Conservation (phyloP, 2,329 filamentous ascomycete genomes). For the Colletotrichum camelliae region DNA sequence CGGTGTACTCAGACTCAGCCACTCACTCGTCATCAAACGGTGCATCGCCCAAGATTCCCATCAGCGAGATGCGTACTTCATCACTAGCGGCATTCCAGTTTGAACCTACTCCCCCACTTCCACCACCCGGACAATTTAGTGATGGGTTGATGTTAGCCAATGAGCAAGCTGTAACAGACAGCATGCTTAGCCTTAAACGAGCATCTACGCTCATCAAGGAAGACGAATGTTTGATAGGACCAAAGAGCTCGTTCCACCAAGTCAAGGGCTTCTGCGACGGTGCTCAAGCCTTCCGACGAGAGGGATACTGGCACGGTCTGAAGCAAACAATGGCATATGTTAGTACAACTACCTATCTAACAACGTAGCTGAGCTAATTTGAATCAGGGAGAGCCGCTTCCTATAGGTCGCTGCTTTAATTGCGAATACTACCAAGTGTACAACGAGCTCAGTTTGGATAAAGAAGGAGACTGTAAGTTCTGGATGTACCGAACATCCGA, state of each 20-base stretch:
- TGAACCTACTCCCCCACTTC: not conserved
- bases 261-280: constrained; percentile 44
- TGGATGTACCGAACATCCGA: not conserved
- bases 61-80: not conserved
- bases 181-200: not conserved
- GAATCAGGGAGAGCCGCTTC: constrained; percentile 24
- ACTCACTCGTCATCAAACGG: not conserved
- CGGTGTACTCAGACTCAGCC: constrained; percentile 4
- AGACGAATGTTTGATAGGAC: constrained; percentile 28
- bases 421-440: constrained; percentile 30
- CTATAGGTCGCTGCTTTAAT: constrained; percentile 27
- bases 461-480: constrained; percentile 29
- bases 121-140: not conserved
- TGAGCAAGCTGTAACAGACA: not conserved
- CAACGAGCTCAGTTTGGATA: constrained; percentile 36
- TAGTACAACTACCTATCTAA: not conserved
- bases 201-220: not conserved
- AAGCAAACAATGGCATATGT: constrained; percentile 28
- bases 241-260: constrained; percentile 39
- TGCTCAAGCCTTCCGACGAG: constrained; percentile 38
- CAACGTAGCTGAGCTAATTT: not conserved
- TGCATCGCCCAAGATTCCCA: not conserved
- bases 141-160: constrained; percentile 20
- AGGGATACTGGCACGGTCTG: constrained; percentile 40
- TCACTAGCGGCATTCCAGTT: not conserved